Percentiles rank a stretch among this genome's conserved stretches.
These are phyloP conservation scores for Xylariales sp. DNA, from an alignment of 2,329 filamentous ascomycete genomes.

Conservation along the genomic window DNA sequence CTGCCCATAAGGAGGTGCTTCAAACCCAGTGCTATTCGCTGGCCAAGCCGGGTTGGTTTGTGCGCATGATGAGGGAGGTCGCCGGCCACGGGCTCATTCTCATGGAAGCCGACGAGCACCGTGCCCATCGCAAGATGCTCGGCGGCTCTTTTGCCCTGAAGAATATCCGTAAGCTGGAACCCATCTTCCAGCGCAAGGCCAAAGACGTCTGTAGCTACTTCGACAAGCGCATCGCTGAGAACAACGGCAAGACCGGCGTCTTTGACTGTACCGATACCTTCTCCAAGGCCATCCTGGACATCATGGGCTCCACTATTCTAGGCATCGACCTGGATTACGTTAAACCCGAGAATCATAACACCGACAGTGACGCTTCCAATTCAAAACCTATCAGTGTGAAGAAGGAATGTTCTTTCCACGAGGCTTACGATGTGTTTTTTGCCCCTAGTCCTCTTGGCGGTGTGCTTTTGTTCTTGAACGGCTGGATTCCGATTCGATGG, in stretches of 20 bases:
- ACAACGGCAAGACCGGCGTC: not conserved
- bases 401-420: conserved; percentile 8
- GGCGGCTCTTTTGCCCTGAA: not conserved
- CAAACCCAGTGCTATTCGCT: not conserved
- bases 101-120: not conserved
- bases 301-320: not conserved
- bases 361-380: not conserved
- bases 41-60: not conserved
- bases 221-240: not conserved
- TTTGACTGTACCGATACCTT: not conserved
- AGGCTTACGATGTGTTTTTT: conserved; percentile 10
- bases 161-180: not conserved
- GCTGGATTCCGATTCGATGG: conserved; percentile 12
- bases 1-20: not conserved
- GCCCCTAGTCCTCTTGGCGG: conserved; percentile 4
- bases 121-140: not conserved
- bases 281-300: not conserved
- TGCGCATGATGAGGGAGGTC: not conserved
- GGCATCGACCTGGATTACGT: not conserved
- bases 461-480: conserved; percentile 9
- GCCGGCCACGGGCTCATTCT: not conserved
- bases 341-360: conserved; percentile 1
- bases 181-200: not conserved
- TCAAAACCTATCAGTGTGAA: not conserved
- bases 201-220: not conserved